These are phyloP conservation scores for Thuidium tamariscinum DNA, from an alignment of 225 moss, liverwort and hornwort genomes.

Conservation along the genomic window DNA sequence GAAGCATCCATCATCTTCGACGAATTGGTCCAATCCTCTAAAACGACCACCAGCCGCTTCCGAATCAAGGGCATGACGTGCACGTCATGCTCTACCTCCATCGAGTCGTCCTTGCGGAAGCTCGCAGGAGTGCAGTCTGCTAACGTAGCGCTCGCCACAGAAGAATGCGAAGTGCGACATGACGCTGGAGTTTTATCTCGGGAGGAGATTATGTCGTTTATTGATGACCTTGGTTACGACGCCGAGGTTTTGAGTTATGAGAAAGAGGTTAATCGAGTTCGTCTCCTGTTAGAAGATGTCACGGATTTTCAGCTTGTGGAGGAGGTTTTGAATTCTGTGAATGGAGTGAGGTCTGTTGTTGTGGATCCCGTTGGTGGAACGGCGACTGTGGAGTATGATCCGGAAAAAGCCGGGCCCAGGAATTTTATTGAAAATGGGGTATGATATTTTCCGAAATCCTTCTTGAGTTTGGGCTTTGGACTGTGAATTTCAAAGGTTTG, in stretches of 20 bases:
- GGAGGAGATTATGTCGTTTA: constrained; percentile 26
- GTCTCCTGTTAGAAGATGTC: constrained; percentile 55
- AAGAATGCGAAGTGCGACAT: constrained; percentile 80
- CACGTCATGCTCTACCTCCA: constrained; percentile 69
- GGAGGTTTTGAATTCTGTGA: constrained; percentile 37
- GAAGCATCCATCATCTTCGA: constrained; percentile 33
- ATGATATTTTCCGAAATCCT: background rate
- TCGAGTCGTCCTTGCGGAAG: constrained; percentile 49
- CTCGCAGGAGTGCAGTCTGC: constrained; percentile 48
- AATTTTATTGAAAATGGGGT: constrained; percentile 53
- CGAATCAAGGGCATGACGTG: constrained; percentile 94
- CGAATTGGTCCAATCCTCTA: background rate
- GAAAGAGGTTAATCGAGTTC: constrained; percentile 72
- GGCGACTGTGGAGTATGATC: constrained; percentile 63
- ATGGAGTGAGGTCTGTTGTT: constrained; percentile 69
- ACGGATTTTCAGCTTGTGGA: constrained; percentile 49
- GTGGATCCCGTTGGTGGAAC: constrained; percentile 38
- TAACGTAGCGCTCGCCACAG: constrained; percentile 70
- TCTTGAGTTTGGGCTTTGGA: background rate
- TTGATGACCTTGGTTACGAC: constrained; percentile 79
- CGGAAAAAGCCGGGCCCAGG: constrained; percentile 76
- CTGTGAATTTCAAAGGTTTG: background rate
- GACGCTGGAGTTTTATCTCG: constrained; percentile 40
- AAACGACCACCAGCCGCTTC: constrained; percentile 36
- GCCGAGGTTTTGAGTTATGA: constrained; percentile 67